Percentiles rank a stretch among this genome's conserved stretches.
phyloP scores from a whole-genome alignment of 2,329 filamentous ascomycete species.

The Diplodia corticola region DNA sequence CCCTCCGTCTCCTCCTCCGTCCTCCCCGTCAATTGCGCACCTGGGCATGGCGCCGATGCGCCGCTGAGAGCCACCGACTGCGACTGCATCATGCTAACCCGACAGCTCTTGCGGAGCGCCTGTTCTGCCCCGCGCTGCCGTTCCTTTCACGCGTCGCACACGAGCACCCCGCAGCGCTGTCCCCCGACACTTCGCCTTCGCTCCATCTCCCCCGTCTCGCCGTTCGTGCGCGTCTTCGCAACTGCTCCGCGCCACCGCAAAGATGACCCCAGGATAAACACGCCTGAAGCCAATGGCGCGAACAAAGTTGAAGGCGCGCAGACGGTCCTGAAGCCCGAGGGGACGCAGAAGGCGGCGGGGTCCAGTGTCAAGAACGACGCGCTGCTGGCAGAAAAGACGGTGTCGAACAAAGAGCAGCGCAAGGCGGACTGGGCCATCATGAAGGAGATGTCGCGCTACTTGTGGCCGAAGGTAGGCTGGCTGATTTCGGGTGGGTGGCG shows the following conservation, averaged over 20 bases:
- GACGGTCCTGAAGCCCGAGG: slow-evolving; percentile 24
- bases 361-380: slow-evolving; percentile 50
- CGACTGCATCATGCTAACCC: slow-evolving; percentile 38
- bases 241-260: slow-evolving; percentile 47
- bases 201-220: slow-evolving; percentile 23
- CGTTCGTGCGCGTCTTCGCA: slow-evolving; percentile 44
- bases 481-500: background rate
- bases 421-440: slow-evolving; percentile 99
- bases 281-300: slow-evolving; percentile 29
- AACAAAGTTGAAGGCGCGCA: slow-evolving; percentile 33
- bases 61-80: slow-evolving; percentile 4
- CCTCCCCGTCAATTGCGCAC: background rate
- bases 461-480: slow-evolving; percentile 75
- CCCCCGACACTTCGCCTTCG: slow-evolving; percentile 29
- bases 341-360: slow-evolving; percentile 28
- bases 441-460: slow-evolving; percentile 92
- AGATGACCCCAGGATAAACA: slow-evolving; percentile 34
- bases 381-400: slow-evolving; percentile 64
- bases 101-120: slow-evolving; percentile 38
- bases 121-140: slow-evolving; percentile 24
- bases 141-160: background rate
- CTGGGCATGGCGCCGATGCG: slow-evolving; percentile 10
- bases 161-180: slow-evolving; percentile 25
- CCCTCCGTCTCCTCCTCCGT: background rate
- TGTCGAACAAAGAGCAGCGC: slow-evolving; percentile 80